Percentiles rank a stretch among this genome's conserved stretches.
Evolutionary conservation across 1,139 yeast species (phyloP).

Genomic region (Taphrina deformans): DNA sequence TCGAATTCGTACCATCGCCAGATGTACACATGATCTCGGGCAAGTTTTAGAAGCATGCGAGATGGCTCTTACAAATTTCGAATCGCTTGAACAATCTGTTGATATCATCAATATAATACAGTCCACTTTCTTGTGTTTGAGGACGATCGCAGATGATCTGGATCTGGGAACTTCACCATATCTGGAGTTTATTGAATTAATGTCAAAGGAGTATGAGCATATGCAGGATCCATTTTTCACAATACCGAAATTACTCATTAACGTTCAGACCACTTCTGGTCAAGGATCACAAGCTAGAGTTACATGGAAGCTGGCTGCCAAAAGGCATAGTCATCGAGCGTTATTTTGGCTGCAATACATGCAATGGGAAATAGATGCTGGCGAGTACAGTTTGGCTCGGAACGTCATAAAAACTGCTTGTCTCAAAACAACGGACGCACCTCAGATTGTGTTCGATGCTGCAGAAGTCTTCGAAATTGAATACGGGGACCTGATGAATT

Average conservation of each 20-base stretch:
- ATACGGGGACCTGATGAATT: conserved; percentile 45
- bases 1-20: background rate
- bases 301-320: conserved; percentile 45
- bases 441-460: conserved; percentile 55
- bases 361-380: conserved; percentile 48
- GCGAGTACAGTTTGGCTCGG: conserved; percentile 38
- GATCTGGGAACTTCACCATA: background rate
- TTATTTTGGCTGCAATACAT: conserved; percentile 56
- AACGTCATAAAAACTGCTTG: conserved; percentile 46
- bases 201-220: background rate
- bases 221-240: conserved; percentile 3
- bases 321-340: conserved; percentile 46
- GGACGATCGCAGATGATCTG: background rate
- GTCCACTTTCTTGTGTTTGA: background rate
- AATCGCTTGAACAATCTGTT: background rate
- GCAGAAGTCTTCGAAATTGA: conserved; percentile 50
- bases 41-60: conserved; percentile 4
- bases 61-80: background rate
- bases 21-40: background rate
- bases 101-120: background rate
- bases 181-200: background rate
- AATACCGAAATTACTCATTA: conserved; percentile 17
- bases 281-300: conserved; percentile 42
- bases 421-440: conserved; percentile 51
- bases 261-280: conserved; percentile 32